Base-by-base conservation (phyloP, 192 early-diverging fungal genomes). In the Coemansia sp. region DNA sequence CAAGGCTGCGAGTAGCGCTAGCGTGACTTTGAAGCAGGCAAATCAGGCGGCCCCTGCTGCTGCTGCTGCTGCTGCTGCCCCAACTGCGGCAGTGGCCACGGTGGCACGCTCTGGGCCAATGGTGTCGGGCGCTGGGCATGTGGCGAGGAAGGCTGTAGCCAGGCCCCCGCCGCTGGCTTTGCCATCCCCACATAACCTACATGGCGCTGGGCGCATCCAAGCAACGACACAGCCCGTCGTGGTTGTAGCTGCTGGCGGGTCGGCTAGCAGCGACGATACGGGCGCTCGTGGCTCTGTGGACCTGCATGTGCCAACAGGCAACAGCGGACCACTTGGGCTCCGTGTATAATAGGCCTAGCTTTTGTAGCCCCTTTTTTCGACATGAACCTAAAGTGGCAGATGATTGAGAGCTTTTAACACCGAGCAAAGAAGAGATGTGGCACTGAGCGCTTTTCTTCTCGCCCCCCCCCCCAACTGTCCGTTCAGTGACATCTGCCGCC, bases 241-340 rank as follows among this genome's bases (percentile, higher is more conserved):
- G 18, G 28, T 31, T 36, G 58, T 36, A 10, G 16, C 25, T n/a
- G 23, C 61, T 1, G 41, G 66, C 58, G 28, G 42, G 16, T 26
- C 61, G 36, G 59, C 61, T 28, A 53, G 62, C 11, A 37, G 61
- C 48, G 59, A 38, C 28, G 56, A 58, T n/a, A 23, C 56, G 36
- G 56, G 34, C 26, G 65, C 55, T 21, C 62, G 45, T 36, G 59
- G 59, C 18, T 69, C 70, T 11, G 66, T 69, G 3, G 76, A 72
- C 35, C 69, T 77, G 56, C 76, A 65, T 25, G 76, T 77, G 10
- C 76, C 76, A 26, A 36, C 70, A 33, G 70, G 76, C 20, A 77
- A 45, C 55, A 63, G 59, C 66, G 70, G 70, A 9, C 59, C 70
- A n/a, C 39, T 77, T 21, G 76, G 76, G 2, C 70, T 77, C 23